Percentiles rank a stretch among this genome's conserved stretches.
Evolutionary conservation across 2,329 filamentous ascomycete genomes (phyloP).

Genomic region (Claviceps digitariae): DNA sequence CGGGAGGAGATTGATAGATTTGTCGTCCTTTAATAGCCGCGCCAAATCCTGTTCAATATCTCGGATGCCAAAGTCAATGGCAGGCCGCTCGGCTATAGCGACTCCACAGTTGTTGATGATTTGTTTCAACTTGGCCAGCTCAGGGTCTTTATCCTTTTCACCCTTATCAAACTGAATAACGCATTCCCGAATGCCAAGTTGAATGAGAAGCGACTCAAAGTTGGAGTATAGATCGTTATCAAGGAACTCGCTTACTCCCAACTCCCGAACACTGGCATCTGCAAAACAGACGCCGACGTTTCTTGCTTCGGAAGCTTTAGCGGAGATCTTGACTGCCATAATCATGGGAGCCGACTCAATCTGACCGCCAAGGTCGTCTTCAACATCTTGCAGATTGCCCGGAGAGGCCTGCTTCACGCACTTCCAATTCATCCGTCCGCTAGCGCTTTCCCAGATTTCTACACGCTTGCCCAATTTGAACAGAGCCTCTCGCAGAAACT

Average conservation of each 20-base stretch:
- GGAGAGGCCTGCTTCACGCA: conserved; percentile 84
- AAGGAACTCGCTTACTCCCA: conserved; percentile 95
- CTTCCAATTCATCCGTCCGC: conserved; percentile 81
- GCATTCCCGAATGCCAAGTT: conserved; percentile 90
- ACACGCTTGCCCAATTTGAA: conserved; percentile 83
- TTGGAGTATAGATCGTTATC: conserved; percentile 98
- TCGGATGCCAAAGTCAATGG: conserved; percentile 66
- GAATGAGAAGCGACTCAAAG: conserved; percentile 90
- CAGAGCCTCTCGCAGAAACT: conserved; percentile 86
- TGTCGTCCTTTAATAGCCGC: conserved; percentile 75
- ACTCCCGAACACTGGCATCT: conserved; percentile 87
- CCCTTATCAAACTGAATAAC: conserved; percentile 66
- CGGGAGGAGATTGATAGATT: conserved; percentile 60
- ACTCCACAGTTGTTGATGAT: conserved; percentile 90
- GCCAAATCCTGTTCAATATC: conserved; percentile 95
- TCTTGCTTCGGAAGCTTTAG: conserved; percentile 74
- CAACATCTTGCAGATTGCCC: conserved; percentile 90
- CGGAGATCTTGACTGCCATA: conserved; percentile 80
- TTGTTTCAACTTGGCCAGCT: conserved; percentile 71
- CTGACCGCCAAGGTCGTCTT: conserved; percentile 81
- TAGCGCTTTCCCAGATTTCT: conserved; percentile 73
- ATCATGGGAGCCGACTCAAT: conserved; percentile 90
- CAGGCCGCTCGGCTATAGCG: conserved; percentile 68
- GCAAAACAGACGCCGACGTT: conserved; percentile 94
- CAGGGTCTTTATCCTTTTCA: conserved; percentile 77